Conservation (phyloP, 2,329 filamentous ascomycete species). For the Colletotrichum sp. region DNA sequence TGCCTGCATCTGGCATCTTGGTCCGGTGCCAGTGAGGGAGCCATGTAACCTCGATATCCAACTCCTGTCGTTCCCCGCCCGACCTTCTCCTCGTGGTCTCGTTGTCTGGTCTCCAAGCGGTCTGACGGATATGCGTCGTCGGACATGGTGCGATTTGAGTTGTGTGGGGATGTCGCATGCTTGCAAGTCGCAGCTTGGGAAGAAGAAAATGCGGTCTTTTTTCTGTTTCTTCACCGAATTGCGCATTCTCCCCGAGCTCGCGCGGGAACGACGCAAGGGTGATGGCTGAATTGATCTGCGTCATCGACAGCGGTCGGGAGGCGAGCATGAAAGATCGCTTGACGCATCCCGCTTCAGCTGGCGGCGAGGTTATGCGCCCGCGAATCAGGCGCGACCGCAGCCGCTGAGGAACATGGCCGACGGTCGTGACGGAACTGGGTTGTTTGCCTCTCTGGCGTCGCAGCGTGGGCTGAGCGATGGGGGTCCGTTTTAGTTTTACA, state of each 20-base stretch:
- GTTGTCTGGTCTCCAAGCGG: not conserved
- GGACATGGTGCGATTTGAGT: not conserved
- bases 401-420: not conserved
- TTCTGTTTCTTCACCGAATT: not conserved
- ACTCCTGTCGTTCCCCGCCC: not conserved
- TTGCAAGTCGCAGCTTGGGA: not conserved
- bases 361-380: not conserved
- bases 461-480: not conserved
- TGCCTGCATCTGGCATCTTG: constrained; percentile 15
- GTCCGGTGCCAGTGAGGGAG: constrained; percentile 15
- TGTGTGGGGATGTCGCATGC: not conserved
- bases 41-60: constrained; percentile 14
- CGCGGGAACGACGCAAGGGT: not conserved
- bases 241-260: not conserved
- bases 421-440: not conserved
- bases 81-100: not conserved
- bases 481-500: not conserved
- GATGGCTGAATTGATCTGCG: not conserved
- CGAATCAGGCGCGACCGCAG: not conserved
- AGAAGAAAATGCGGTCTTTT: not conserved
- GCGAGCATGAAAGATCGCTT: not conserved
- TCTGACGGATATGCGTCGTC: not conserved
- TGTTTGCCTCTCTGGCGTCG: not conserved
- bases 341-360: not conserved
- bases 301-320: not conserved